Evolutionary conservation across 805 yeast genomes (phyloP).

Genomic region (Starmerella sirachaensis): DNA sequence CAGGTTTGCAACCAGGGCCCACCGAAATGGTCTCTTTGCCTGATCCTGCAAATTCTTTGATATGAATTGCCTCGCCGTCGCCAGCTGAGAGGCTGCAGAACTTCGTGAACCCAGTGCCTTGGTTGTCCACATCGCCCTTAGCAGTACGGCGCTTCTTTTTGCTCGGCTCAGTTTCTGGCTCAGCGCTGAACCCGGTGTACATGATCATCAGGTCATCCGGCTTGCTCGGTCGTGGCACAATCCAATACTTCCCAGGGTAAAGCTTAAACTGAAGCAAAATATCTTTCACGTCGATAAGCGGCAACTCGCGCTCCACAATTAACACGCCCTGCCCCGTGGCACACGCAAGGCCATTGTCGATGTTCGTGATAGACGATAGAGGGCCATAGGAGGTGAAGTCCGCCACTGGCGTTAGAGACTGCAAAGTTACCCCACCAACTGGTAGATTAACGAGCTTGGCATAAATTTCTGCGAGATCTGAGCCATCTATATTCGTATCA

Average conservation of each 20-base stretch:
- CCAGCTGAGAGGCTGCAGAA: no score
- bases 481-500: background rate
- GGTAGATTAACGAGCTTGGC: background rate
- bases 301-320: slow-evolving; percentile 12
- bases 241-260: slow-evolving; percentile 11
- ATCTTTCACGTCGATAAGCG: slow-evolving; percentile 5
- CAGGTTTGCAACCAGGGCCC: no score
- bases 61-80: no score
- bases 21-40: no score
- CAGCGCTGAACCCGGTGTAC: no score
- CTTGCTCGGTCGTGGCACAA: slow-evolving; percentile 1
- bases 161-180: no score
- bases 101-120: no score
- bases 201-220: background rate
- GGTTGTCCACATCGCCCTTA: no score
- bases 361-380: slow-evolving; percentile 8
- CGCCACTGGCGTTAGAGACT: background rate
- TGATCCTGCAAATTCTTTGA: no score
- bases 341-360: slow-evolving; percentile 15
- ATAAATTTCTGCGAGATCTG: background rate
- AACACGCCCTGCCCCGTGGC: slow-evolving; percentile 9
- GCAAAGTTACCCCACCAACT: background rate
- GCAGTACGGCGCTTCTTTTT: no score
- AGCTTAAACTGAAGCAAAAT: slow-evolving; percentile 1
- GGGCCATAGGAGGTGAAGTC: slow-evolving; percentile 7